Conservation (phyloP, 1,139 yeast species). For the Blastobotrys malaysiensis region DNA sequence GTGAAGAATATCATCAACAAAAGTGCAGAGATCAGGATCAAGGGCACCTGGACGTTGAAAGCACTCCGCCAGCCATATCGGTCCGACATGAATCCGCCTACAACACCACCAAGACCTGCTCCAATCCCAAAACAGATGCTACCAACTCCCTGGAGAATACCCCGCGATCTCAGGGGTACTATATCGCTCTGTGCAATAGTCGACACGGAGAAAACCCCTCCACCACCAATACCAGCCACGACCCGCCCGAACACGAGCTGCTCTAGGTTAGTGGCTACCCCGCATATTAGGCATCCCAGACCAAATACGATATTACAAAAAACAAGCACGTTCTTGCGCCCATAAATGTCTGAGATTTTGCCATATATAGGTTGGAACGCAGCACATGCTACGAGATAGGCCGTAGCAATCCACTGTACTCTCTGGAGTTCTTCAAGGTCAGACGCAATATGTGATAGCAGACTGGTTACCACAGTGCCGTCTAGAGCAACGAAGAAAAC, state of each 20-base stretch:
- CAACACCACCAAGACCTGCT: conserved; percentile 62
- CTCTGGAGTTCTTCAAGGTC: conserved; percentile 51
- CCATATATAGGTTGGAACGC: conserved; percentile 79
- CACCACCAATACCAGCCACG: conserved; percentile 60
- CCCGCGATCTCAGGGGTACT: conserved; percentile 53
- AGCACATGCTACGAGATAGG: conserved; percentile 54
- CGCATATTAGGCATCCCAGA: conserved; percentile 52
- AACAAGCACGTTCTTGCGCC: conserved; percentile 54
- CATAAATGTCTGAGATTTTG: conserved; percentile 79
- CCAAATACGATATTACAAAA: conserved; percentile 47
- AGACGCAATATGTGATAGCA: conserved; percentile 57
- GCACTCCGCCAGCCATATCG: conserved; percentile 77
- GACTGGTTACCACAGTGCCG: conserved; percentile 62
- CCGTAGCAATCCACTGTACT: conserved; percentile 57
- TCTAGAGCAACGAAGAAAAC: conserved; percentile 57
- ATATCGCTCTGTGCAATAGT: conserved; percentile 54
- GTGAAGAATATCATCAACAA: conserved; percentile 26
- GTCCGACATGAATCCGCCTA: conserved; percentile 69
- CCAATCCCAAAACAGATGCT: conserved; percentile 65
- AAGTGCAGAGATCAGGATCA: conserved; percentile 48
- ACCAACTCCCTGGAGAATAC: conserved; percentile 58
- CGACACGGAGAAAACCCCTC: conserved; percentile 52
- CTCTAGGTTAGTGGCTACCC: conserved; percentile 39
- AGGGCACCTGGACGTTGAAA: conserved; percentile 58
- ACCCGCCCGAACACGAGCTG: conserved; percentile 56